Evolutionary conservation across 768 basidiomycete species (phyloP).

Genomic region (Hygrophoropsis aurantiaca): DNA sequence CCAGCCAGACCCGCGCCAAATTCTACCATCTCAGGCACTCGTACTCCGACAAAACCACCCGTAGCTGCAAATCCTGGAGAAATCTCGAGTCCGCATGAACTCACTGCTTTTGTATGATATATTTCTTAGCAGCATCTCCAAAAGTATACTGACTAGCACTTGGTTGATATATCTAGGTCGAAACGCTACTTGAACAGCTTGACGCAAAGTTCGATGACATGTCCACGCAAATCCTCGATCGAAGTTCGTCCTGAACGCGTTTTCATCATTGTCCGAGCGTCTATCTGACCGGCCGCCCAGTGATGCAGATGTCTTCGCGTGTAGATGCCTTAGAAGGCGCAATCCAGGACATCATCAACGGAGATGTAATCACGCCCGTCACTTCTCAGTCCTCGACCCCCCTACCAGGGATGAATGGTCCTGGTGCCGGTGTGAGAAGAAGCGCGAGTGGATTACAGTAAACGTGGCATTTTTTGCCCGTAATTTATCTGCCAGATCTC

Average conservation of each 20-base stretch:
- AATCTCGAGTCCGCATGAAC: slow-evolving; percentile 89
- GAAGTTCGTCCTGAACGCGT: slow-evolving; percentile 52
- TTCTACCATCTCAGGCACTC: slow-evolving; percentile 17
- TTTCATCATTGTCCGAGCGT: slow-evolving; percentile 2
- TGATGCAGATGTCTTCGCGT: slow-evolving; percentile 90
- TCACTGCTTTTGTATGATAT: slow-evolving; percentile 85
- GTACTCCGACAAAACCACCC: slow-evolving; percentile 50
- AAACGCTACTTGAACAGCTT: slow-evolving; percentile 84
- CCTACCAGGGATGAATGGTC: slow-evolving; percentile 14
- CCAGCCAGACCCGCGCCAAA: slow-evolving; percentile 40
- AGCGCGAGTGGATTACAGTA: slow-evolving; percentile 35
- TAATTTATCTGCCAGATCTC: too few relatives aligned
- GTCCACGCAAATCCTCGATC: slow-evolving; percentile 85
- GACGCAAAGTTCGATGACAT: slow-evolving; percentile 91
- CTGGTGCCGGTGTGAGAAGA: slow-evolving; percentile 41
- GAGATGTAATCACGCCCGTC: slow-evolving; percentile 51
- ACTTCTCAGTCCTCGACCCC: slow-evolving; percentile 65
- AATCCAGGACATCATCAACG: slow-evolving; percentile 90
- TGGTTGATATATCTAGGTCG: slow-evolving; percentile 56
- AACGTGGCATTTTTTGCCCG: slow-evolving; percentile 9
- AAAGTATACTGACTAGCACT: not conserved
- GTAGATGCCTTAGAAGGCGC: slow-evolving; percentile 88
- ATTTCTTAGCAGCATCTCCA: not conserved
- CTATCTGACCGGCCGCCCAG: slow-evolving; percentile 39
- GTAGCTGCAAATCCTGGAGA: slow-evolving; percentile 46